These are phyloP conservation scores for Mycena kentingensis DNA, from an alignment of 768 basidiomycete genomes.

Conservation along the genomic window DNA sequence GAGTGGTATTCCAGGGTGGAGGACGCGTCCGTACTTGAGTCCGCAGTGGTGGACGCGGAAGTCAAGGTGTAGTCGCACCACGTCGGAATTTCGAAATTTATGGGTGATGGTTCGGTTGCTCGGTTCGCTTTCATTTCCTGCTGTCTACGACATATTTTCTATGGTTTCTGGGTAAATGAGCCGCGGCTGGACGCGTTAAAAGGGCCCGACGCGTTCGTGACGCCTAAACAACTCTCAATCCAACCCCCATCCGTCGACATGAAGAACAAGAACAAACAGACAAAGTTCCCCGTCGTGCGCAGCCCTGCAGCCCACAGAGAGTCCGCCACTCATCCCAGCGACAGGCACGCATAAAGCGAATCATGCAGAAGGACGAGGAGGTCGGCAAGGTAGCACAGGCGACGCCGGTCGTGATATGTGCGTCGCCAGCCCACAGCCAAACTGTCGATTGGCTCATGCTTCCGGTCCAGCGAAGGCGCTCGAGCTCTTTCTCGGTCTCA, in stretches of 20 bases:
- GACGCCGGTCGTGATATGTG: constrained; percentile 95
- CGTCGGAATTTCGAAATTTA: no score
- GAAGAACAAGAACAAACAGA: constrained; percentile 92
- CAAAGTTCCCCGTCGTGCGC: constrained; percentile 88
- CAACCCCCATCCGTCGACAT: constrained; percentile 36
- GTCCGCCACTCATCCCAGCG: not conserved
- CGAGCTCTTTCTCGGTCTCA: constrained; percentile 84
- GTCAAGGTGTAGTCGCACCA: constrained; percentile 44
- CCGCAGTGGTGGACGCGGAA: no score
- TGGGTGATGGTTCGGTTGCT: no score
- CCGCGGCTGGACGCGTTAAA: no score
- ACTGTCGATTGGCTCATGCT: not conserved
- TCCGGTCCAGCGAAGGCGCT: constrained; percentile 78
- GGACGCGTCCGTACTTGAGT: no score
- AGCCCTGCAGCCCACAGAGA: constrained; percentile 3
- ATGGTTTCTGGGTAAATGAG: no score
- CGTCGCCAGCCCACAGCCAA: constrained; percentile 29
- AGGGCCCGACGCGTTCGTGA: no score
- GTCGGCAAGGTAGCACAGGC: constrained; percentile 98
- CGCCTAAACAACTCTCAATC: no score
- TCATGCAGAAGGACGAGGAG: constrained; percentile 99
- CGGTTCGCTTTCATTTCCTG: no score
- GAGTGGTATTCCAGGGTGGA: no score
- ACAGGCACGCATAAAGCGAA: constrained; percentile 97
- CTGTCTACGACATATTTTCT: no score